Evolutionary conservation across 768 basidiomycete species (phyloP).

Genomic region (Leccinum rimulosum): DNA sequence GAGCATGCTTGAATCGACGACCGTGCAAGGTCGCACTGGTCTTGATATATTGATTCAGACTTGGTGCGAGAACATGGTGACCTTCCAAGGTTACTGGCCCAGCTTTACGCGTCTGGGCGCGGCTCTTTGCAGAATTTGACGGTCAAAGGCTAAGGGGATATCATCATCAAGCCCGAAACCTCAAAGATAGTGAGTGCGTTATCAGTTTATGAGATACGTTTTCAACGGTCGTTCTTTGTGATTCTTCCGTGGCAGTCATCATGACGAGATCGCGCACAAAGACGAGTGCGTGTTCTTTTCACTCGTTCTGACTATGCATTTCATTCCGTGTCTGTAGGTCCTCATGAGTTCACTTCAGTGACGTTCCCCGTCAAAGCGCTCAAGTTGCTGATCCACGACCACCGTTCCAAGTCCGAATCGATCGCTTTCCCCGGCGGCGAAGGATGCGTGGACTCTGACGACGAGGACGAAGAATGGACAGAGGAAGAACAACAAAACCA

Average conservation of each 20-base stretch:
- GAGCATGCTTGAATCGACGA: slow-evolving; percentile 67
- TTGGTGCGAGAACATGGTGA: slow-evolving; percentile 94
- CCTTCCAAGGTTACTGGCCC: slow-evolving; percentile 95
- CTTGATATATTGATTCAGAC: slow-evolving; percentile 85
- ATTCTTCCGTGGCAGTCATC: slow-evolving; percentile 60
- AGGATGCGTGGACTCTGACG: slow-evolving; percentile 68
- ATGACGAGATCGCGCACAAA: slow-evolving; percentile 94
- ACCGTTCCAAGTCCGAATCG: slow-evolving; percentile 76
- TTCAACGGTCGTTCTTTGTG: slow-evolving; percentile 20
- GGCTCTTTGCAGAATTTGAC: slow-evolving; percentile 61
- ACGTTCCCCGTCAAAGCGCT: slow-evolving; percentile 91
- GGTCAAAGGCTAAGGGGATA: slow-evolving; percentile 77
- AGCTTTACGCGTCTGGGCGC: slow-evolving; percentile 67
- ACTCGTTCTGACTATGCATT: slow-evolving; percentile 10
- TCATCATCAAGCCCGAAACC: slow-evolving; percentile 79
- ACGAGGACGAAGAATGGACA: slow-evolving; percentile 92
- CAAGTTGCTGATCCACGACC: slow-evolving; percentile 82
- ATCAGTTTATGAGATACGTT: slow-evolving; percentile 9
- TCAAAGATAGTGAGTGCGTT: slow-evolving; percentile 62
- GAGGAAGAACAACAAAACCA: slow-evolving; percentile 76
- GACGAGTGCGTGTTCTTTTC: slow-evolving; percentile 55
- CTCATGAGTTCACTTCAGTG: slow-evolving; percentile 81
- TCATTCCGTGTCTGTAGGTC: slow-evolving; percentile 47
- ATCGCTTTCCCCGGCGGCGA: slow-evolving; percentile 61
- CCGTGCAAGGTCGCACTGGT: slow-evolving; percentile 56